phyloP scores from a whole-genome alignment of 352 stramenopile genomes.

The Globisporangium splendens region DNA sequence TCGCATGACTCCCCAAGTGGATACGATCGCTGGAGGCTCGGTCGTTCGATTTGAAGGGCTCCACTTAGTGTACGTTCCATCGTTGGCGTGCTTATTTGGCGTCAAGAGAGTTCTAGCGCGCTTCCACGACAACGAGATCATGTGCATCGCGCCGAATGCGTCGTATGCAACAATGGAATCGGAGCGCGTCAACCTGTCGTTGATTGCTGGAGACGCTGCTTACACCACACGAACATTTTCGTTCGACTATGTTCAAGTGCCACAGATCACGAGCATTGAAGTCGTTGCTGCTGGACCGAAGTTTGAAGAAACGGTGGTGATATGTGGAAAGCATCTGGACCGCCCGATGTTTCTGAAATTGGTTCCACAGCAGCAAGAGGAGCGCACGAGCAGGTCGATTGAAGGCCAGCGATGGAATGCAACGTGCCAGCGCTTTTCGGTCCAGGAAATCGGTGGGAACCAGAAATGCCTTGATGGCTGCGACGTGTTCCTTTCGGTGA shows the following conservation, averaged over 20 bases:
- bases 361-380: not conserved
- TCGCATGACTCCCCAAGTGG: slow-evolving; percentile 25
- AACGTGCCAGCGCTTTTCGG: slow-evolving; percentile 10
- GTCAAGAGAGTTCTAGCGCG: slow-evolving; percentile 13
- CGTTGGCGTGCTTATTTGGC: slow-evolving; percentile 37
- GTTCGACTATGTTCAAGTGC: slow-evolving; percentile 25
- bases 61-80: slow-evolving; percentile 25
- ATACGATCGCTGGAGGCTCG: slow-evolving; percentile 27
- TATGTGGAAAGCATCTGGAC: slow-evolving; percentile 7
- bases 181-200: slow-evolving; percentile 25
- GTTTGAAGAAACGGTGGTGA: slow-evolving; percentile 9
- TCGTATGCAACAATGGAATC: not conserved
- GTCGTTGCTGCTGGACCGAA: slow-evolving; percentile 7
- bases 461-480: slow-evolving; percentile 14
- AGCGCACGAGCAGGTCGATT: not conserved
- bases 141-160: slow-evolving; percentile 22
- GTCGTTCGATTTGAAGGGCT: slow-evolving; percentile 26
- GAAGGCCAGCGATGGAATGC: slow-evolving; percentile 2
- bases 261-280: slow-evolving; percentile 23
- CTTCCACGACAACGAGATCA: slow-evolving; percentile 21
- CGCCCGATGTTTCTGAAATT: slow-evolving; percentile 8
- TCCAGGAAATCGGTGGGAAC: not conserved
- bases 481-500: slow-evolving; percentile 35
- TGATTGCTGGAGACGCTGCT: slow-evolving; percentile 10
- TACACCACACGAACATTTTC: slow-evolving; percentile 29